Conservation (phyloP, 1,139 yeast genomes). For the Hemisphaericaspora lyxosophila region DNA sequence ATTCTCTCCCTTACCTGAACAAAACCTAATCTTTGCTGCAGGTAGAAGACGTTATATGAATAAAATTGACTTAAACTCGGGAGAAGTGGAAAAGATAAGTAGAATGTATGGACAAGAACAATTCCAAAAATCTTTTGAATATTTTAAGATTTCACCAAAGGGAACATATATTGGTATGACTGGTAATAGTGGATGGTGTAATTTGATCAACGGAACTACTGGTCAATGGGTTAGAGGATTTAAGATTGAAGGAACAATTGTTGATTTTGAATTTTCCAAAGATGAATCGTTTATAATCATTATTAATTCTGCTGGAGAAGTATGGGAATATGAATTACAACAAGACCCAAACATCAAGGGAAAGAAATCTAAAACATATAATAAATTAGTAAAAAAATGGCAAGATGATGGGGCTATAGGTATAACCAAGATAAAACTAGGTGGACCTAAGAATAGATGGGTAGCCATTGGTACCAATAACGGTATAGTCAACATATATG, state of each 20-base stretch:
- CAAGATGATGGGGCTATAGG: conserved; percentile 85
- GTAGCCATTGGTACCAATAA: conserved; percentile 84
- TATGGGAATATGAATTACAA: conserved; percentile 77
- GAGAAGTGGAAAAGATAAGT: conserved; percentile 78
- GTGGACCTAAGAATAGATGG: conserved; percentile 79
- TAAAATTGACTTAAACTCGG: conserved; percentile 80
- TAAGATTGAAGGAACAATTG: conserved; percentile 79
- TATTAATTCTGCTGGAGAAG: conserved; percentile 78
- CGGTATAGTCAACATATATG: conserved; percentile 90
- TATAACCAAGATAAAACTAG: conserved; percentile 73
- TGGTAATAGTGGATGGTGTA: conserved; percentile 91
- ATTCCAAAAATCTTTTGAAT: conserved; percentile 84
- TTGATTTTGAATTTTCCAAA: conserved; percentile 72
- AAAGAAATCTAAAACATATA: conserved; percentile 13
- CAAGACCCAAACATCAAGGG: conserved; percentile 15
- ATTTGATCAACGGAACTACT: conserved; percentile 68
- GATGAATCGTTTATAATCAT: conserved; percentile 60
- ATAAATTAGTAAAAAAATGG: conserved; percentile 66
- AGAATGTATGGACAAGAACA: conserved; percentile 90
- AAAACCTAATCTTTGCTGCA: conserved; percentile 66
- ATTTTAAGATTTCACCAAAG: conserved; percentile 67
- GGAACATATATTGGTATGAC: conserved; percentile 74
- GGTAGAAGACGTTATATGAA: conserved; percentile 93
- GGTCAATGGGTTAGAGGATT: conserved; percentile 88
- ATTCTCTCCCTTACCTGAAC: conserved; percentile 46